These are phyloP conservation scores for Fusarium pseudocircinatum DNA, from an alignment of 2,329 filamentous ascomycete genomes.

Conservation along the genomic window DNA sequence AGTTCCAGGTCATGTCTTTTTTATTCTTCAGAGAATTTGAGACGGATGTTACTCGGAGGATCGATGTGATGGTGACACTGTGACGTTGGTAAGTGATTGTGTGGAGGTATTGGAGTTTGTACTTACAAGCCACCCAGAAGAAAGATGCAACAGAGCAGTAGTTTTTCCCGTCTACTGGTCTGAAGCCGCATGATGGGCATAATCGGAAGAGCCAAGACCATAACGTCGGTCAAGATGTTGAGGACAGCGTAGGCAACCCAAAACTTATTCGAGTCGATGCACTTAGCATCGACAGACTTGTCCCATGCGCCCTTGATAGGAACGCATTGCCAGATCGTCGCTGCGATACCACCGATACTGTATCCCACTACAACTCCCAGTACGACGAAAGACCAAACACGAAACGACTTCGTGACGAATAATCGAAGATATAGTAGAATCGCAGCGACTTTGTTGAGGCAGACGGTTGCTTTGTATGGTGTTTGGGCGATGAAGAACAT, in stretches of 20 bases:
- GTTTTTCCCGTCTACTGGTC: neutral
- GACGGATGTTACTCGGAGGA: neutral
- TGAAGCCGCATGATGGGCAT: neutral
- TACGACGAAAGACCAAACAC: neutral
- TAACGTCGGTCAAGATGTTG: neutral
- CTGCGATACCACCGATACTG: neutral
- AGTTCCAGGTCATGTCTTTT: neutral
- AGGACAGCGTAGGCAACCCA: neutral
- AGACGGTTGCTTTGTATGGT: neutral
- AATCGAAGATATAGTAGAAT: neutral
- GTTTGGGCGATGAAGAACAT: neutral
- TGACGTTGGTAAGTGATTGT: neutral
- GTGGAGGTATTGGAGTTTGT: fast-evolving
- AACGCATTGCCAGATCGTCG: neutral
- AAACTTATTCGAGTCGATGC: neutral
- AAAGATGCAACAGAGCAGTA: neutral
- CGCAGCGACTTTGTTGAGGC: neutral
- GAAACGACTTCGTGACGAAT: neutral
- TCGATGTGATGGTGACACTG: neutral
- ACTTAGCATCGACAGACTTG: neutral
- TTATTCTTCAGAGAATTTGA: neutral
- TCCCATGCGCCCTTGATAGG: neutral
- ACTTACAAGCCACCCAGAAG: neutral
- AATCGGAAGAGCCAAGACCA: neutral
- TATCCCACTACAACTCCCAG: neutral